Conservation (phyloP, 352 stramenopile genomes). For the Phytophthora melonis region DNA sequence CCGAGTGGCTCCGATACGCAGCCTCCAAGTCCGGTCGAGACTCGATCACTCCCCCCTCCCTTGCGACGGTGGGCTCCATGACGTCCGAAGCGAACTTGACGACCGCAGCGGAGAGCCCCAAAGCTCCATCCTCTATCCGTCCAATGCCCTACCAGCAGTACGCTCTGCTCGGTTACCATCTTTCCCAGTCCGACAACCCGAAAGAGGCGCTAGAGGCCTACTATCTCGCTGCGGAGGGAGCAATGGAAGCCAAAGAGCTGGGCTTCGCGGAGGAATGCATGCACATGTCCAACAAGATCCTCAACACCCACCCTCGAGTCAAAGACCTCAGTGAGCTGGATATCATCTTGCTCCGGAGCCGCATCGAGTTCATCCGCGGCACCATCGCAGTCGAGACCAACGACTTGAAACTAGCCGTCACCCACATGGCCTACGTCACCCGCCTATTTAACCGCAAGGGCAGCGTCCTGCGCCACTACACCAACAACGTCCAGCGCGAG, state of each 20-base stretch:
- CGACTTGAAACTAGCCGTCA: constrained; percentile 69
- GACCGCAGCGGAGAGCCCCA: not conserved
- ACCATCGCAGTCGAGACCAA: constrained; percentile 78
- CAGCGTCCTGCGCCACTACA: constrained; percentile 64
- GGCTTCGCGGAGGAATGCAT: constrained; percentile 80
- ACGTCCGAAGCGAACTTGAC: constrained; percentile 18
- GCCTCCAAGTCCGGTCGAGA: constrained; percentile 11
- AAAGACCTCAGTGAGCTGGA: constrained; percentile 68
- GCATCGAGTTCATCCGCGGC: constrained; percentile 80
- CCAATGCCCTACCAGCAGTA: constrained; percentile 63
- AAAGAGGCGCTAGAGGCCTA: constrained; percentile 70
- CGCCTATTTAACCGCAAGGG: constrained; percentile 72
- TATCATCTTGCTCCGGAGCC: constrained; percentile 64
- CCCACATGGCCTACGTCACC: constrained; percentile 73
- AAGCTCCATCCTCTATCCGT: constrained; percentile 1
- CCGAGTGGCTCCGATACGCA: constrained; percentile 59
- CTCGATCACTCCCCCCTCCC: constrained; percentile 6
- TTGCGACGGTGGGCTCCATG: constrained; percentile 12
- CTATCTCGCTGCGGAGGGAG: constrained; percentile 64
- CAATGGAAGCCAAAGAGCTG: constrained; percentile 64
- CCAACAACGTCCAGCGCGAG: constrained; percentile 50
- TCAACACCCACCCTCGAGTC: constrained; percentile 53
- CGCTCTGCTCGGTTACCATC: constrained; percentile 72
- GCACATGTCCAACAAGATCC: constrained; percentile 74
- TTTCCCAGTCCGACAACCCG: constrained; percentile 62